phyloP scores from a whole-genome alignment of 1,139 yeast species.

The Saccharomyces hybrid region DNA sequence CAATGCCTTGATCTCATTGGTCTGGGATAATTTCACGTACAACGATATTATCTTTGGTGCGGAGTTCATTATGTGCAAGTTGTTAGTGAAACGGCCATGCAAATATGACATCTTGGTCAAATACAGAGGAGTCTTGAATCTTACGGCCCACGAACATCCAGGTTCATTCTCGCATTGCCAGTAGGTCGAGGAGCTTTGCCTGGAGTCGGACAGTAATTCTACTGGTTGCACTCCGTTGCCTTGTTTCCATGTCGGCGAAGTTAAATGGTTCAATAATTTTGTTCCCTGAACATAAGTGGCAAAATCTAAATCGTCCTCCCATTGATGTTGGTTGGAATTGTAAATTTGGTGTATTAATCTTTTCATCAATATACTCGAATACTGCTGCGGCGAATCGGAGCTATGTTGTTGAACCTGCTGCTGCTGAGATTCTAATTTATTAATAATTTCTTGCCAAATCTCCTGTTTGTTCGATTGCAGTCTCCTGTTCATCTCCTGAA shows the following conservation, averaged over 20 bases:
- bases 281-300: slow-evolving; percentile 31
- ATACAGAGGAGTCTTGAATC: slow-evolving; percentile 33
- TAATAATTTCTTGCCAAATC: slow-evolving; percentile 22
- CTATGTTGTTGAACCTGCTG: neutral
- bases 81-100: slow-evolving; percentile 32
- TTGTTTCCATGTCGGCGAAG: slow-evolving; percentile 21
- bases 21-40: slow-evolving; percentile 24
- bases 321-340: slow-evolving; percentile 28
- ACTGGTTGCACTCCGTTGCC: slow-evolving; percentile 25
- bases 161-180: slow-evolving; percentile 30
- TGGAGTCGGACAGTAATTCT: slow-evolving; percentile 24
- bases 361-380: slow-evolving; percentile 22
- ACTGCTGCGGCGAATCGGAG: too few relatives aligned
- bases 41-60: slow-evolving; percentile 33
- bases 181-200: slow-evolving; percentile 25
- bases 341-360: slow-evolving; percentile 26
- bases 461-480: slow-evolving; percentile 23
- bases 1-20: slow-evolving; percentile 7
- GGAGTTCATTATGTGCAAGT: slow-evolving; percentile 32
- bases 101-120: slow-evolving; percentile 30
- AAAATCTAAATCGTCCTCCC: slow-evolving; percentile 31
- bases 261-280: slow-evolving; percentile 24
- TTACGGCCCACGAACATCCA: slow-evolving; percentile 31
- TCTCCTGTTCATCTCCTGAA: slow-evolving; percentile 23
- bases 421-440: slow-evolving; percentile 9